Conservation (phyloP, 495 filamentous ascomycete genomes). For the Neohortaea acidophila region DNA sequence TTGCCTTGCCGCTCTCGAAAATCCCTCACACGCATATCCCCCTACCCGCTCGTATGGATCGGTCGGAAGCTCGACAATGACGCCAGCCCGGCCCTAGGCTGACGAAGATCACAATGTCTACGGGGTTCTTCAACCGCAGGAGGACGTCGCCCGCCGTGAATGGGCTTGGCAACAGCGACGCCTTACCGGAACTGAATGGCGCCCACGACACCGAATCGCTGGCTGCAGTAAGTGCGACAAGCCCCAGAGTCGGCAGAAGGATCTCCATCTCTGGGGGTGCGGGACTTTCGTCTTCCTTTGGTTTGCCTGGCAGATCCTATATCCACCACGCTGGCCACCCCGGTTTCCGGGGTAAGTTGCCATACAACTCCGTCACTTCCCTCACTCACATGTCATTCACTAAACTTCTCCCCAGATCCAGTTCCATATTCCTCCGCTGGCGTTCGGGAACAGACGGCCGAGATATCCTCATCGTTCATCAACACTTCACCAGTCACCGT, state of each 20-base stretch:
- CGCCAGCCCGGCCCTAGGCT: too few relatives aligned
- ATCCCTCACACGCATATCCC: too few relatives aligned
- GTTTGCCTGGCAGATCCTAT: constrained; percentile 46
- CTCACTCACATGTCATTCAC: constrained; percentile 9
- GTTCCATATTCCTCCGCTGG: constrained; percentile 55
- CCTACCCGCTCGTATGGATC: too few relatives aligned
- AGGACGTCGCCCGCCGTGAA: too few relatives aligned
- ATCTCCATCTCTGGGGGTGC: constrained; percentile 11
- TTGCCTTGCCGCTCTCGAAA: too few relatives aligned
- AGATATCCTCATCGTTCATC: constrained; percentile 75
- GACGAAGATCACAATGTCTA: too few relatives aligned
- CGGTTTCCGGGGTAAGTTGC: constrained; percentile 42
- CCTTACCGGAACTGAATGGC: too few relatives aligned
- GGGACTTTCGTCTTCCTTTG: constrained; percentile 15
- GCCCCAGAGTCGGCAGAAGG: constrained; percentile 4
- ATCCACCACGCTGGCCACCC: constrained; percentile 59
- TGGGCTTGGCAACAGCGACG: too few relatives aligned
- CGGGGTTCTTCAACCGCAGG: too few relatives aligned
- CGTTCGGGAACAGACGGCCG: constrained; percentile 80
- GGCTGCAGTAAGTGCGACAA: neutral
- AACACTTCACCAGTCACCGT: constrained; percentile 37
- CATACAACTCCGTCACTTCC: constrained; percentile 13
- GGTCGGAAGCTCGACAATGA: too few relatives aligned
- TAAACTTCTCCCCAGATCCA: constrained; percentile 42
- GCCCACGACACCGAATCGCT: too few relatives aligned